These are phyloP conservation scores for Liriodendron chinense DNA, from an alignment of 164 flowering plant genomes.

Conservation along the genomic window DNA sequence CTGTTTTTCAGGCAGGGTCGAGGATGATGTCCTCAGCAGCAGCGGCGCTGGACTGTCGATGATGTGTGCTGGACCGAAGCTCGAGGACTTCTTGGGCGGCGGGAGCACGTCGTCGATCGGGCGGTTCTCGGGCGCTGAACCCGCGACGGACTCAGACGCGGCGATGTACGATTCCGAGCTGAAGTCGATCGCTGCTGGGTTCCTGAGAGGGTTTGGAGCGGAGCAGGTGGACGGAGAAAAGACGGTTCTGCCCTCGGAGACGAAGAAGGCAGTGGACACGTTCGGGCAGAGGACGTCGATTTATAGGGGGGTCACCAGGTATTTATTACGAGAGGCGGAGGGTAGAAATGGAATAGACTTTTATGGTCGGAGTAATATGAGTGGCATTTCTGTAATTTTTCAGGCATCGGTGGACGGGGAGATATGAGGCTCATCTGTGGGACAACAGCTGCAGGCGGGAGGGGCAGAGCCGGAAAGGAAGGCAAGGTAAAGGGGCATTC, in stretches of 20 bases:
- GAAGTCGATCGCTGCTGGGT: slow-evolving; percentile 54
- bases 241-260: slow-evolving; percentile 21
- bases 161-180: slow-evolving; percentile 55
- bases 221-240: slow-evolving; percentile 15
- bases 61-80: slow-evolving; percentile 41
- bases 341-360: not conserved
- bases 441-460: slow-evolving; percentile 88
- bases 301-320: slow-evolving; percentile 81
- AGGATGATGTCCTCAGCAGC: slow-evolving; percentile 11
- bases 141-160: slow-evolving; percentile 4
- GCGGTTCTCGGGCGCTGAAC: slow-evolving; percentile 9
- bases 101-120: slow-evolving; percentile 6
- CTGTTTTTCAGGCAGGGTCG: slow-evolving; percentile 6
- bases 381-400: not conserved
- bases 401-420: slow-evolving; percentile 87
- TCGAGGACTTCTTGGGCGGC: slow-evolving; percentile 76
- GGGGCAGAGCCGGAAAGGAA: slow-evolving; percentile 82
- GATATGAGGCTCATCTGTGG: slow-evolving; percentile 93
- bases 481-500: slow-evolving; percentile 54
- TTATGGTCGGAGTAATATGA: not conserved
- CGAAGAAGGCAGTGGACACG: slow-evolving; percentile 56
- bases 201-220: slow-evolving; percentile 35
- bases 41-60: slow-evolving; percentile 26
- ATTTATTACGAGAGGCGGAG: not conserved
- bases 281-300: slow-evolving; percentile 87